Evolutionary conservation across 768 basidiomycete genomes (phyloP).

Genomic region (Suillus clintonianus): DNA sequence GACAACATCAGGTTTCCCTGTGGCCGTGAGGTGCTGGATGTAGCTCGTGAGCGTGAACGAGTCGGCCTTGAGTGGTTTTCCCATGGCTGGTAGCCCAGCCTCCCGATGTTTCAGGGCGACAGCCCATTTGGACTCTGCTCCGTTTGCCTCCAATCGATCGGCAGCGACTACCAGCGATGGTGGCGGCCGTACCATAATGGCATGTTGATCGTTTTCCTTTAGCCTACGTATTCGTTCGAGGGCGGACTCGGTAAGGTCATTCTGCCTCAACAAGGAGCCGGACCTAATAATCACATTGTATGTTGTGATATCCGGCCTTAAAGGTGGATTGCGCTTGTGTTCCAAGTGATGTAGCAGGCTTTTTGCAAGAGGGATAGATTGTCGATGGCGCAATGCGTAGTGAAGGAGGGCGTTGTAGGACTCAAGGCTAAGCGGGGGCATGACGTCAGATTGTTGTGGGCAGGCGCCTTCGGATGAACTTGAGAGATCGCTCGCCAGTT

Average conservation of each 20-base stretch:
- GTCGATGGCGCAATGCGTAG: conserved; percentile 64
- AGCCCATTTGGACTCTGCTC: neutral
- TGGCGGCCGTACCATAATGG: conserved; percentile 21
- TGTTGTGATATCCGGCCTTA: conserved; percentile 51
- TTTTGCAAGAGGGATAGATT: conserved; percentile 49
- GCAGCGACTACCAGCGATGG: neutral
- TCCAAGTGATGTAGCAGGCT: conserved; percentile 59
- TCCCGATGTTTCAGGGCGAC: neutral
- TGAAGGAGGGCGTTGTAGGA: conserved; percentile 66
- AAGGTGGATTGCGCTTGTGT: conserved; percentile 36
- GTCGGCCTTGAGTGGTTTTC: conserved; percentile 34
- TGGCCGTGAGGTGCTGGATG: conserved; percentile 52
- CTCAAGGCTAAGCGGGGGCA: conserved; percentile 38
- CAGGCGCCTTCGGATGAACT: neutral
- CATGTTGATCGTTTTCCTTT: conserved; percentile 21
- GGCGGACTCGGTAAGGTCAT: conserved; percentile 42
- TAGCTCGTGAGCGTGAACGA: conserved; percentile 51
- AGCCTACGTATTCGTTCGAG: conserved; percentile 35
- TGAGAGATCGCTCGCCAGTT: conserved; percentile 34
- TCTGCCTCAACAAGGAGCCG: conserved; percentile 49
- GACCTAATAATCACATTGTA: conserved; percentile 62
- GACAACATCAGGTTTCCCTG: conserved; percentile 47
- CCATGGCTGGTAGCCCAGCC: neutral
- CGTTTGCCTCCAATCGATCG: neutral
- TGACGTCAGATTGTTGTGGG: conserved; percentile 14